Percentiles rank a stretch among this genome's conserved stretches.
These are phyloP conservation scores for Pythium apleroticum DNA, from an alignment of 352 stramenopile genomes.

Conservation along the genomic window DNA sequence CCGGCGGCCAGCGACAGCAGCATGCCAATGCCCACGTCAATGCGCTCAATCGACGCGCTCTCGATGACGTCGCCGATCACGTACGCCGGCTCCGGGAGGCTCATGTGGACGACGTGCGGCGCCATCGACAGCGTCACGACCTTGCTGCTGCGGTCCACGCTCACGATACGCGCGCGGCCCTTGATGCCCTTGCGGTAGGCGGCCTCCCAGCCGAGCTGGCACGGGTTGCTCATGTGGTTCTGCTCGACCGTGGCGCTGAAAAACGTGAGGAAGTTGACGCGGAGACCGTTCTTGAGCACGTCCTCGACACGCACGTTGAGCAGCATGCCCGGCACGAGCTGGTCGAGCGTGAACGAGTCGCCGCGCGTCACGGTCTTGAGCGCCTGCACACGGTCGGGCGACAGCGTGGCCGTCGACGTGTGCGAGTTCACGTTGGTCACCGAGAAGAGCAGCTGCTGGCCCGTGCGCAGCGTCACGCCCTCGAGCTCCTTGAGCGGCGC, in stretches of 20 bases:
- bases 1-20: slow-evolving; percentile 61
- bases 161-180: slow-evolving; percentile 83
- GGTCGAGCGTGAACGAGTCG: slow-evolving; percentile 85
- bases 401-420: slow-evolving; percentile 75
- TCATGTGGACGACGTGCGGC: slow-evolving; percentile 84
- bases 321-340: slow-evolving; percentile 92
- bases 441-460: slow-evolving; percentile 69
- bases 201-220: slow-evolving; percentile 70
- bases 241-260: slow-evolving; percentile 88
- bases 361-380: slow-evolving; percentile 82
- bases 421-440: slow-evolving; percentile 75
- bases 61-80: slow-evolving; percentile 77
- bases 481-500: slow-evolving; percentile 76
- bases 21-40: slow-evolving; percentile 87
- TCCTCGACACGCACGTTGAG: slow-evolving; percentile 92
- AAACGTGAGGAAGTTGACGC: slow-evolving; percentile 88
- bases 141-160: slow-evolving; percentile 73
- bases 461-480: slow-evolving; percentile 34
- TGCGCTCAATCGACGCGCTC: slow-evolving; percentile 68
- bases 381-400: slow-evolving; percentile 54
- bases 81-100: slow-evolving; percentile 48
- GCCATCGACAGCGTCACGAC: slow-evolving; percentile 83
- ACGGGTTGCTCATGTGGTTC: slow-evolving; percentile 88
- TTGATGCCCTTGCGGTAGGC: slow-evolving; percentile 83
- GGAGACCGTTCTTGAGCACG: slow-evolving; percentile 80